These are phyloP conservation scores for Ganoderma boninense DNA, from an alignment of 1,284 basidiomycete genomes.

Conservation along the genomic window DNA sequence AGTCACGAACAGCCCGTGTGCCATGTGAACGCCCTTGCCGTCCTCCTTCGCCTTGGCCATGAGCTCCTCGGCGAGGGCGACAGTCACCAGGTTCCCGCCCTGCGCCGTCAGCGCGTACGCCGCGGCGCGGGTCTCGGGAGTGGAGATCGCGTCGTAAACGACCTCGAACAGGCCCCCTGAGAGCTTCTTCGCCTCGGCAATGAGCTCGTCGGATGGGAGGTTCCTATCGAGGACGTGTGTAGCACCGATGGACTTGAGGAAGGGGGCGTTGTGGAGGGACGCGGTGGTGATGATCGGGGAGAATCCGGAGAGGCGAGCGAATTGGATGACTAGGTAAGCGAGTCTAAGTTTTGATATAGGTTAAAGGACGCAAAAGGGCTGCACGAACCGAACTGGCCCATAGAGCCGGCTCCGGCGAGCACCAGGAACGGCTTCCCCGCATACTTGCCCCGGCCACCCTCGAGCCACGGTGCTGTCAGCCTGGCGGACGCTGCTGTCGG, in stretches of 20 bases:
- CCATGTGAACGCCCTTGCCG: background rate
- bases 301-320: conserved; percentile 47
- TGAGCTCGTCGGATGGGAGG: conserved; percentile 29
- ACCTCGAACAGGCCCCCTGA: conserved; percentile 30
- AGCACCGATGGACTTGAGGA: conserved; percentile 46
- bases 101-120: conserved; percentile 24
- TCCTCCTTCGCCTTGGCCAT: background rate
- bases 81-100: background rate
- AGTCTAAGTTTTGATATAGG: conserved; percentile 30
- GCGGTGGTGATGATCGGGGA: conserved; percentile 46
- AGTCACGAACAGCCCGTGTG: conserved; percentile 6
- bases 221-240: conserved; percentile 45
- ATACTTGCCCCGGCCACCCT: conserved; percentile 42
- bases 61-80: conserved; percentile 4
- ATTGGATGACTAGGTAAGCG: conserved; percentile 39
- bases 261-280: conserved; percentile 42
- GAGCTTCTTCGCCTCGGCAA: conserved; percentile 29
- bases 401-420: conserved; percentile 45
- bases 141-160: conserved; percentile 41
- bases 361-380: conserved; percentile 7
- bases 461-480: conserved; percentile 32
- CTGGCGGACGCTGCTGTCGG: background rate
- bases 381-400: conserved; percentile 46
- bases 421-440: conserved; percentile 41
- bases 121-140: conserved; percentile 19